These are phyloP conservation scores for Kurtzmaniella quercitrusa DNA, from an alignment of 1,139 yeast species.

Conservation along the genomic window DNA sequence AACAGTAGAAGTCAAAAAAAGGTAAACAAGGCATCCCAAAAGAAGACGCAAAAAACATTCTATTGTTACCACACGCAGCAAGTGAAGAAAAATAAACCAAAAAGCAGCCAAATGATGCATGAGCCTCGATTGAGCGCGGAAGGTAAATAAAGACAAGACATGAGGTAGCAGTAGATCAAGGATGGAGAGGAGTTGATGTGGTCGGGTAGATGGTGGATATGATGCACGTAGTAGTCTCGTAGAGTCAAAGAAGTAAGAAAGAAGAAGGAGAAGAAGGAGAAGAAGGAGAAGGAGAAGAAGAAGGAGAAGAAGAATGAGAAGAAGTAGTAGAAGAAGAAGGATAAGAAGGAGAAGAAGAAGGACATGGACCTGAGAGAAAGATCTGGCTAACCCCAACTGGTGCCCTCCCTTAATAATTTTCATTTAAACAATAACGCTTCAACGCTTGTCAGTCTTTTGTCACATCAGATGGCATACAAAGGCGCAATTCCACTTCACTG, in stretches of 20 bases:
- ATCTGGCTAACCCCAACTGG: no score
- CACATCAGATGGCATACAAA: neutral
- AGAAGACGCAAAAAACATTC: neutral
- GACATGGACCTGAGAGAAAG: no score
- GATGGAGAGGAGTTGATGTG: no score
- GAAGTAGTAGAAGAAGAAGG: no score
- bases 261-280: no score
- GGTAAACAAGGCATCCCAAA: neutral
- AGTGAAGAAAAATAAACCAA: neutral
- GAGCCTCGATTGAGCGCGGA: neutral
- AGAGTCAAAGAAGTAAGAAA: no score
- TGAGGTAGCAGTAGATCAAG: no score
- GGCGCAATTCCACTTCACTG: neutral
- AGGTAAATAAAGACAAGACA: neutral
- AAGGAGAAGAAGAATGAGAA: no score
- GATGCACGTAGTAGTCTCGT: no score
- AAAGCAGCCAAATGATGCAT: neutral
- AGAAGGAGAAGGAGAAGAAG: no score
- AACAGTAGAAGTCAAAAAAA: neutral
- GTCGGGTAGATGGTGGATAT: no score
- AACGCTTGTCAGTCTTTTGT: neutral
- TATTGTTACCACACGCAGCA: neutral
- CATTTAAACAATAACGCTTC: neutral
- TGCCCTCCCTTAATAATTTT: neutral
- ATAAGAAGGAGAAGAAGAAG: no score